Evolutionary conservation across 306 rosid genomes (phyloP).

Genomic region (Inga laurina): DNA sequence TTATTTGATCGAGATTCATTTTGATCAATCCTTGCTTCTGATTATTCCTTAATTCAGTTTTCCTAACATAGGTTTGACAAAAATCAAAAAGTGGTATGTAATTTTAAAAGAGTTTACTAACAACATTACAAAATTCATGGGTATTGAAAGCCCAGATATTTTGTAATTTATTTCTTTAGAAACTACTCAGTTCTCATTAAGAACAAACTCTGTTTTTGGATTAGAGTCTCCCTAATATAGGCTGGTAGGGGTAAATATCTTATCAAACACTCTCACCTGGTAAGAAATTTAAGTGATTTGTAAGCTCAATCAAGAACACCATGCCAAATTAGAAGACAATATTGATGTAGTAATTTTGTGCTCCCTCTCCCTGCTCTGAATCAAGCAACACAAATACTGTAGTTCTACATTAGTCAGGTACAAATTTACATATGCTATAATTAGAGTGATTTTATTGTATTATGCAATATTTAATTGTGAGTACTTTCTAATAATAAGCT

Average conservation of each 20-base stretch:
- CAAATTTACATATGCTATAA: not conserved
- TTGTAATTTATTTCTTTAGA: not conserved
- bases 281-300: conserved; percentile 10
- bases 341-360: not conserved
- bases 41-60: conserved; percentile 5
- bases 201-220: not conserved
- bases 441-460: conserved; percentile 16
- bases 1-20: conserved; percentile 31
- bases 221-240: conserved; percentile 16
- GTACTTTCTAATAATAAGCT: conserved; percentile 12
- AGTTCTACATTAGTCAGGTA: conserved; percentile 15
- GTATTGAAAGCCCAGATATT: not conserved
- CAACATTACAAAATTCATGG: not conserved
- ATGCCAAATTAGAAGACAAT: not conserved
- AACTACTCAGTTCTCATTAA: not conserved
- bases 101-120: not conserved
- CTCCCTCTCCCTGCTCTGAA: not conserved
- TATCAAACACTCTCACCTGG: not conserved
- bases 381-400: conserved; percentile 12
- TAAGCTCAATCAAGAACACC: not conserved
- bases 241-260: conserved; percentile 1
- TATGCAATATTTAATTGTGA: not conserved
- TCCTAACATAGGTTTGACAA: conserved; percentile 10
- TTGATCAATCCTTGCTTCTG: conserved; percentile 11
- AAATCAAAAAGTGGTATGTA: conserved; percentile 16